These are phyloP conservation scores for Meyerozyma smithsonii DNA, from an alignment of 1,139 yeast genomes.

Conservation along the genomic window DNA sequence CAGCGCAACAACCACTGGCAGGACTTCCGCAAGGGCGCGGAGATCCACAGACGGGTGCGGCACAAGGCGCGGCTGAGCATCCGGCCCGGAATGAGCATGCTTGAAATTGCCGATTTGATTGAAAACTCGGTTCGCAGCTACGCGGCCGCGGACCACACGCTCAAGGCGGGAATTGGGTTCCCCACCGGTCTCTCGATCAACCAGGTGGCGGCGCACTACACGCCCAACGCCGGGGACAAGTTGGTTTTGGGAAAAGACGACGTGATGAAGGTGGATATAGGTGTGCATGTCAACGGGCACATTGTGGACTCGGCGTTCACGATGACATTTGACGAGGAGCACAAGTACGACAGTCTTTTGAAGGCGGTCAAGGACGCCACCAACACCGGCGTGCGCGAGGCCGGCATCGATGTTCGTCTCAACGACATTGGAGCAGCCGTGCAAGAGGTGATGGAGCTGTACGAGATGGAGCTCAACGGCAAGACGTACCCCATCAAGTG, in stretches of 20 bases:
- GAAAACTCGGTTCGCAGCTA: constrained; percentile 80
- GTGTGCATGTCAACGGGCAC: constrained; percentile 95
- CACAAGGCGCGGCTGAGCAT: constrained; percentile 68
- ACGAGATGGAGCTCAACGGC: constrained; percentile 89
- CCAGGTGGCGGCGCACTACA: constrained; percentile 95
- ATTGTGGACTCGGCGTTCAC: constrained; percentile 96
- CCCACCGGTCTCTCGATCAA: constrained; percentile 95
- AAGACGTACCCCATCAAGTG: constrained; percentile 80
- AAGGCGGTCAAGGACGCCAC: constrained; percentile 91
- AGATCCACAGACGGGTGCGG: constrained; percentile 88
- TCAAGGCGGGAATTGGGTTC: constrained; percentile 86
- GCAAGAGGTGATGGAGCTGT: constrained; percentile 96
- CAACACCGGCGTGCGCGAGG: constrained; percentile 84
- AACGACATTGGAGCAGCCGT: constrained; percentile 95
- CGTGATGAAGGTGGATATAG: constrained; percentile 95
- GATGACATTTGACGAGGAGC: constrained; percentile 66
- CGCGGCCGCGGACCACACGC: constrained; percentile 61
- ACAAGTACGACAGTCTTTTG: constrained; percentile 72
- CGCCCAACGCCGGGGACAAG: constrained; percentile 94
- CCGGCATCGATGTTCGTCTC: constrained; percentile 93
- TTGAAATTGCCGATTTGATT: constrained; percentile 82
- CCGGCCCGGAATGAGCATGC: constrained; percentile 90
- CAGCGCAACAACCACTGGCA: constrained; percentile 66
- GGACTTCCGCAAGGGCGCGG: constrained; percentile 94
- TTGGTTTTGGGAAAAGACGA: constrained; percentile 76